phyloP scores from a whole-genome alignment of 2,329 filamentous ascomycete genomes.

The Aspergillus sp. region DNA sequence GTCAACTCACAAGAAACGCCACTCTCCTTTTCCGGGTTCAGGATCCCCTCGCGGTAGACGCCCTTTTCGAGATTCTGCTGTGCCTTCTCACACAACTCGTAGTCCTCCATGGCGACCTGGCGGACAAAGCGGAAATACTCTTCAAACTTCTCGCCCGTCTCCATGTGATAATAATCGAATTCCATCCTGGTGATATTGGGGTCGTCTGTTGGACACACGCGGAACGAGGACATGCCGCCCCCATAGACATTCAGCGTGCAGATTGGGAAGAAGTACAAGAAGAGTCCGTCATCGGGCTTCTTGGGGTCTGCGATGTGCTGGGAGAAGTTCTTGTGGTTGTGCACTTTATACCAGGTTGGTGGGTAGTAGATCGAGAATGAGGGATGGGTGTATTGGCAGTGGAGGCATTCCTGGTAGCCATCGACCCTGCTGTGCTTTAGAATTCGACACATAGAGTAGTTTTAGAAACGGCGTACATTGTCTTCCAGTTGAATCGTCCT shows the following conservation, averaged over 20 bases:
- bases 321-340: conserved; percentile 56
- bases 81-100: conserved; percentile 57
- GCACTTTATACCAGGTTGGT: conserved; percentile 56
- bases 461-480: conserved; percentile 42
- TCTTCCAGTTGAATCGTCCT: conserved; percentile 61
- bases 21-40: conserved; percentile 58
- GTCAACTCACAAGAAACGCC: conserved; percentile 51
- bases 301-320: conserved; percentile 57
- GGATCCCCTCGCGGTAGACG: conserved; percentile 55
- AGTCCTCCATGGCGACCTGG: conserved; percentile 58
- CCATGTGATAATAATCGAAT: conserved; percentile 59
- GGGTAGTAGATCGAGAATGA: conserved; percentile 57
- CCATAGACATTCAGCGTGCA: conserved; percentile 59
- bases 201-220: conserved; percentile 53
- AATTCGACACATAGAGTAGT: no score
- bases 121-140: conserved; percentile 58
- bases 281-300: conserved; percentile 55
- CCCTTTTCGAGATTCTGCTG: conserved; percentile 56
- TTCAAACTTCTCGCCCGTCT: conserved; percentile 54
- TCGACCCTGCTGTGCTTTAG: conserved; percentile 46
- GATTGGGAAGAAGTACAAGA: conserved; percentile 59
- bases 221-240: conserved; percentile 58
- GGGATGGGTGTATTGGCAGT: conserved; percentile 60
- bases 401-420: conserved; percentile 59
- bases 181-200: conserved; percentile 56